A percentile compares a stretch with the other conserved stretches of the same genome.
These are phyloP conservation scores for Candida glaebosa DNA, from an alignment of 805 yeast species.

Conservation along the genomic window DNA sequence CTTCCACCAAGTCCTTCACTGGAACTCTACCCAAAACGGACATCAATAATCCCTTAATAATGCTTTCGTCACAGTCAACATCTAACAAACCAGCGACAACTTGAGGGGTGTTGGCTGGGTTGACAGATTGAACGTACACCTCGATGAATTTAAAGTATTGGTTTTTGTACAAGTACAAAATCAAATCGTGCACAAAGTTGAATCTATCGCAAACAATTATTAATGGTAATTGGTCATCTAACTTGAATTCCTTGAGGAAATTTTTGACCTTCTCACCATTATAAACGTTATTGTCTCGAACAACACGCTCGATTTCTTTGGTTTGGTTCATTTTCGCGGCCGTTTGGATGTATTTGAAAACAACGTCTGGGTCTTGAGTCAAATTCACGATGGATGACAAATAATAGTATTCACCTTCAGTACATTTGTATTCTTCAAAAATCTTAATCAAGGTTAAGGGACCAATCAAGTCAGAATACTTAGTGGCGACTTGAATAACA, in stretches of 20 bases:
- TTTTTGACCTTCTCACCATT: slow-evolving; percentile 97
- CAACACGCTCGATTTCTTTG: slow-evolving; percentile 94
- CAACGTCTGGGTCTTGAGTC: slow-evolving; percentile 92
- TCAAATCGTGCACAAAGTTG: slow-evolving; percentile 87
- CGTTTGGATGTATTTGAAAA: slow-evolving; percentile 91
- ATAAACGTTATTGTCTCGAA: slow-evolving; percentile 88
- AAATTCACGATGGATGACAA: slow-evolving; percentile 89
- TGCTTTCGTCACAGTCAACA: slow-evolving; percentile 93
- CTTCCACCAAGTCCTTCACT: slow-evolving; percentile 79
- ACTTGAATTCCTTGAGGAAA: slow-evolving; percentile 88
- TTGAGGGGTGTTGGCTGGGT: slow-evolving; percentile 93
- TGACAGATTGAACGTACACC: slow-evolving; percentile 96
- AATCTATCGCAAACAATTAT: slow-evolving; percentile 94
- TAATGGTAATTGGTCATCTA: slow-evolving; percentile 93
- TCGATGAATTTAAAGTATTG: slow-evolving; percentile 95
- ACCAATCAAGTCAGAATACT: slow-evolving; percentile 91
- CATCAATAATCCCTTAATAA: slow-evolving; percentile 73
- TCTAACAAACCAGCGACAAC: slow-evolving; percentile 95
- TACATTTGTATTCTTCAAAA: slow-evolving; percentile 89
- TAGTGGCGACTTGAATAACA: slow-evolving; percentile 94
- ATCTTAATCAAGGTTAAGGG: slow-evolving; percentile 78
- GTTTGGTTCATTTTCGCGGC: slow-evolving; percentile 88
- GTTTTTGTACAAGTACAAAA: slow-evolving; percentile 90
- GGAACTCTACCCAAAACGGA: slow-evolving; percentile 96
- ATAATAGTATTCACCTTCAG: slow-evolving; percentile 93